Conservation (phyloP, 1,139 yeast species). For the Ashbya aceris region DNA sequence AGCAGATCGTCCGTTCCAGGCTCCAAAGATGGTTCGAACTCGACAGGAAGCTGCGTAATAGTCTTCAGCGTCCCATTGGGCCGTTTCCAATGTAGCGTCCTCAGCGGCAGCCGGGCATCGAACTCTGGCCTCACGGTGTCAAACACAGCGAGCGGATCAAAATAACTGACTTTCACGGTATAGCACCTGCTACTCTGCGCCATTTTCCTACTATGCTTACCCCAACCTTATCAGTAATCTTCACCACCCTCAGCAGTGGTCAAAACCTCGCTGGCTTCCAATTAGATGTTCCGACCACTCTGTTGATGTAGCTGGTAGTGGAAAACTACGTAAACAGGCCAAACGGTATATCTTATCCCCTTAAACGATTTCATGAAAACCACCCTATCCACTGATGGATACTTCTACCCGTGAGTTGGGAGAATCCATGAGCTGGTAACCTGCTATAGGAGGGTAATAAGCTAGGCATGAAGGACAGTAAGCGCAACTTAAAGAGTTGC, state of each 20-base stretch:
- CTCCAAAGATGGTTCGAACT: conserved; percentile 47
- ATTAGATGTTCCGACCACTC: too few species aligned
- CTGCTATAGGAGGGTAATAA: background rate
- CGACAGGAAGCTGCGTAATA: conserved; percentile 52
- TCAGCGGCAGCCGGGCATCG: conserved; percentile 48
- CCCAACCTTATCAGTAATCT: too few species aligned
- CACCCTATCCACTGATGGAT: too few species aligned
- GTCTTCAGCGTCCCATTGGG: conserved; percentile 50
- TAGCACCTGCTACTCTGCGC: background rate
- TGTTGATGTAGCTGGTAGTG: too few species aligned
- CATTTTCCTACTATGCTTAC: too few species aligned
- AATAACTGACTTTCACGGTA: conserved; percentile 50
- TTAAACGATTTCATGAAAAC: too few species aligned
- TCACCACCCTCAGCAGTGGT: too few species aligned
- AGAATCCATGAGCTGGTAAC: background rate
- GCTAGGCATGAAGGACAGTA: background rate
- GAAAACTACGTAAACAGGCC: too few species aligned
- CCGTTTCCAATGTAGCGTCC: conserved; percentile 73
- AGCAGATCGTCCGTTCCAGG: conserved; percentile 7
- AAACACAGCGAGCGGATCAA: conserved; percentile 75
- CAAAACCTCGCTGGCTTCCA: too few species aligned
- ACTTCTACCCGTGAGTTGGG: too few species aligned
- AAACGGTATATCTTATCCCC: too few species aligned
- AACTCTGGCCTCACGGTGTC: conserved; percentile 46
- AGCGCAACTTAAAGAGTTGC: background rate